phyloP scores from a whole-genome alignment of 1,284 basidiomycete species.

The Xerocomus subilludens region DNA sequence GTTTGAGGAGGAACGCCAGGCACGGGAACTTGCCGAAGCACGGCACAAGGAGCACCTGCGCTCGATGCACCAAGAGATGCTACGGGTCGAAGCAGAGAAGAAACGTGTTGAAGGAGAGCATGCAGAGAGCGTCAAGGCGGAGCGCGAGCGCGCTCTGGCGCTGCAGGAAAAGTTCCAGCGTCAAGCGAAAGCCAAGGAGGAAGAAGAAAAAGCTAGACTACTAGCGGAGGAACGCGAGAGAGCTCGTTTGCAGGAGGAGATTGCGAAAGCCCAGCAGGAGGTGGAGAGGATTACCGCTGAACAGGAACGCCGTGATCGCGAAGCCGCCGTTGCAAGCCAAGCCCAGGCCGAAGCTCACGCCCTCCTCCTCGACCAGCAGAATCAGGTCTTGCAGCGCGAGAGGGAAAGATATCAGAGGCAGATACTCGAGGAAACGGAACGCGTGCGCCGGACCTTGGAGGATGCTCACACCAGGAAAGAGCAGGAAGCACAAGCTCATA shows the following conservation, averaged over 20 bases:
- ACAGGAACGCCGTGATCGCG: constrained; percentile 45
- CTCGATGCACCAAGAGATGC: constrained; percentile 46
- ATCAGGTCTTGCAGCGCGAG: constrained; percentile 39
- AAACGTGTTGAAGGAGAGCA: constrained; percentile 44
- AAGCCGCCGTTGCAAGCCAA: constrained; percentile 41
- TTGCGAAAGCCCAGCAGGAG: constrained; percentile 45
- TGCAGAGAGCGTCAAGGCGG: constrained; percentile 43
- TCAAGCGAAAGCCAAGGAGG: constrained; percentile 42
- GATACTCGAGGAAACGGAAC: constrained; percentile 48
- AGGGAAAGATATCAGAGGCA: constrained; percentile 45
- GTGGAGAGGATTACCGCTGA: constrained; percentile 44
- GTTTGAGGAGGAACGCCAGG: constrained; percentile 51
- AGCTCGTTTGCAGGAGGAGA: constrained; percentile 47
- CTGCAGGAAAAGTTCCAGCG: constrained; percentile 49
- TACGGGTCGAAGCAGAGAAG: constrained; percentile 43
- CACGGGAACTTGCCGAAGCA: constrained; percentile 46
- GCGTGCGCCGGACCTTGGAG: constrained; percentile 44
- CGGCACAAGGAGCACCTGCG: constrained; percentile 50
- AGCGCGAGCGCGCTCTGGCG: constrained; percentile 50
- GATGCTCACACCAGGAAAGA: constrained; percentile 48
- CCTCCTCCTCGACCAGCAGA: constrained; percentile 43
- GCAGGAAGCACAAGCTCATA: constrained; percentile 36
- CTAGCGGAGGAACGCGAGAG: constrained; percentile 45
- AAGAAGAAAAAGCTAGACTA: constrained; percentile 46
- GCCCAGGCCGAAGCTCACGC: constrained; percentile 49